Evolutionary conservation across 2,329 filamentous ascomycete genomes (phyloP).

Genomic region (Teratosphaeria destructans): DNA sequence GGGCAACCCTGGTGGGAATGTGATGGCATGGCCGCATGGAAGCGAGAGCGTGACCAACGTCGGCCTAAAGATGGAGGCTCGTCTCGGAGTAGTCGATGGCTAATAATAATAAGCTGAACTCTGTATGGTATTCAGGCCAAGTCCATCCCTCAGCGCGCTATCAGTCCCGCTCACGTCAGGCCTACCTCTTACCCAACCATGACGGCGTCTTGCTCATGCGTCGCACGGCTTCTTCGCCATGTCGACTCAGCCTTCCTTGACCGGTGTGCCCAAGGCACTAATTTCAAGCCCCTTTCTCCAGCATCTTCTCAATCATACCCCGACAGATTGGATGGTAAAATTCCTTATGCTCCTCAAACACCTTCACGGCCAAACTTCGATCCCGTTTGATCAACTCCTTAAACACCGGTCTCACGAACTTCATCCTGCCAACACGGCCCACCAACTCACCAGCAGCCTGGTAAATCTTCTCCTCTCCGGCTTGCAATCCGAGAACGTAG

Average conservation of each 20-base stretch:
- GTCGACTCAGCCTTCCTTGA: not conserved
- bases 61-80: no score
- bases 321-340: constrained; percentile 96
- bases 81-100: no score
- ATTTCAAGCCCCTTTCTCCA: constrained; percentile 10
- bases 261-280: no score
- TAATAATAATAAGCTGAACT: no score
- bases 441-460: constrained; percentile 63
- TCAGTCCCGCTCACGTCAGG: not conserved
- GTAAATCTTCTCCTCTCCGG: constrained; percentile 59
- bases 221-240: not conserved
- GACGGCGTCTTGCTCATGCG: not conserved
- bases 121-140: no score
- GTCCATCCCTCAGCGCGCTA: not conserved
- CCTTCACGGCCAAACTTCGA: constrained; percentile 61
- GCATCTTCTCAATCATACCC: constrained; percentile 66
- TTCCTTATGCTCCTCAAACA: constrained; percentile 76
- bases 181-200: not conserved
- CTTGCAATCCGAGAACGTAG: constrained; percentile 66
- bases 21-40: no score
- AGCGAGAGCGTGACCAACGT: no score
- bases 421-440: constrained; percentile 83
- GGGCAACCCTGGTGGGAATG: no score
- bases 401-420: constrained; percentile 85
- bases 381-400: constrained; percentile 65